Conservation (phyloP, 1,284 basidiomycete genomes). For the Ceratobasidium sp. region DNA sequence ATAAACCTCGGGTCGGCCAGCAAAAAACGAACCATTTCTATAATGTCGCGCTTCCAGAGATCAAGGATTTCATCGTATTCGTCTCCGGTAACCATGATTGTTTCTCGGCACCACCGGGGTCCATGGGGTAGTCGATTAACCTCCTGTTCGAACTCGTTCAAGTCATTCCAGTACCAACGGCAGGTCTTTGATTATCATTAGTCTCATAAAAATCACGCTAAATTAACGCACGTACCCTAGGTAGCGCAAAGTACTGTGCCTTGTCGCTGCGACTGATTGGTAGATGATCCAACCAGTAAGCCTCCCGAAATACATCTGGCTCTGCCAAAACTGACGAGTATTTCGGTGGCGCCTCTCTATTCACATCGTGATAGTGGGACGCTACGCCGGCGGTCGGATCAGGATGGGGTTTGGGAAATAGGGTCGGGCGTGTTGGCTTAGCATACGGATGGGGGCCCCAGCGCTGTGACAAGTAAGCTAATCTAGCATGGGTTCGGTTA, state of each 20-base stretch:
- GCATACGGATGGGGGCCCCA: no score
- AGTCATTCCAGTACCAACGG: not conserved
- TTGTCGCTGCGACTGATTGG: not conserved
- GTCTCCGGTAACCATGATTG: constrained; percentile 8
- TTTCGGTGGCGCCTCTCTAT: not conserved
- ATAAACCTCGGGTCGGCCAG: no score
- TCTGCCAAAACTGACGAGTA: no score
- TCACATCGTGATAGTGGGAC: not conserved
- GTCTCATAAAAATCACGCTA: not conserved
- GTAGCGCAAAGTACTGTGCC: not conserved
- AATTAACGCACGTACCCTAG: not conserved
- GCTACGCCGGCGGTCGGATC: not conserved
- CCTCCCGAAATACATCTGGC: no score
- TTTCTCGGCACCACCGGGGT: not conserved
- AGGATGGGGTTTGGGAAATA: not conserved
- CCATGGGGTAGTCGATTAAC: not conserved
- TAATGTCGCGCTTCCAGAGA: no score
- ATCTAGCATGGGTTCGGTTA: no score
- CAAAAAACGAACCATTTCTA: no score
- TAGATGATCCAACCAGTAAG: no score
- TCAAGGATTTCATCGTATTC: no score
- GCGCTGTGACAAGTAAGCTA: not conserved
- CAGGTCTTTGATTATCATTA: not conserved
- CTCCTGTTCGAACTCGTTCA: not conserved
- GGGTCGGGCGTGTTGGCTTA: not conserved